phyloP scores from a whole-genome alignment of 1,284 basidiomycete genomes.

The Heterobasidion occidentale region DNA sequence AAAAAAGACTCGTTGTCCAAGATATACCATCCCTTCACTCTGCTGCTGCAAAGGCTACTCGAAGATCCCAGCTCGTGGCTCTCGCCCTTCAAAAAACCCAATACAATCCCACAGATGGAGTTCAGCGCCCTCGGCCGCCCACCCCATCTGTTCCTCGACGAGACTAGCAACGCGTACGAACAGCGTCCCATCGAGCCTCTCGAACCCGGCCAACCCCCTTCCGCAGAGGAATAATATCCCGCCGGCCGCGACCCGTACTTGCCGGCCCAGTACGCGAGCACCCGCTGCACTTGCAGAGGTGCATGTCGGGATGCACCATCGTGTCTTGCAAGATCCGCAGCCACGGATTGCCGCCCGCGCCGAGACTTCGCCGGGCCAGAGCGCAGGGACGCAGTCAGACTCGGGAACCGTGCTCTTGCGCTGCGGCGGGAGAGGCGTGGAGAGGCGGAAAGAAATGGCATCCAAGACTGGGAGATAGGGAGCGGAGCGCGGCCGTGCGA shows the following conservation, averaged over 20 bases:
- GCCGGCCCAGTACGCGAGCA: conserved; percentile 44
- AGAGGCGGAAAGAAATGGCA: conserved; percentile 6
- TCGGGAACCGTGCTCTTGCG: conserved; percentile 18
- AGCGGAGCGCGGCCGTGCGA: conserved; percentile 27
- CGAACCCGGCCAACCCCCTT: conserved; percentile 31
- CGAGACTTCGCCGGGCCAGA: neutral
- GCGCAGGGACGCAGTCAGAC: conserved; percentile 13
- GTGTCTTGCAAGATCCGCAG: conserved; percentile 42
- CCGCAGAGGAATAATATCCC: conserved; percentile 20
- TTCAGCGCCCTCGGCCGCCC: conserved; percentile 2
- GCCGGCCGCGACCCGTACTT: conserved; percentile 35
- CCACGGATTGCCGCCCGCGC: conserved; percentile 40
- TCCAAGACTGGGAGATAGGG: conserved; percentile 26
- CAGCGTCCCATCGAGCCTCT: conserved; percentile 16
- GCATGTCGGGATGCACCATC: conserved; percentile 50
- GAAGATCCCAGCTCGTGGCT: no score
- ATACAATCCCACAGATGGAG: neutral
- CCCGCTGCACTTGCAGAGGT: conserved; percentile 53
- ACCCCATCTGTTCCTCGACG: conserved; percentile 3
- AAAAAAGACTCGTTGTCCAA: no score
- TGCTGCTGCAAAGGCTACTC: no score
- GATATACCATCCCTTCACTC: no score
- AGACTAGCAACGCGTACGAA: conserved; percentile 4
- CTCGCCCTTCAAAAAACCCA: neutral
- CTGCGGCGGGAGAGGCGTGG: conserved; percentile 12